phyloP scores from a whole-genome alignment of 1,284 basidiomycete species.

The Trichosporon inkin region DNA sequence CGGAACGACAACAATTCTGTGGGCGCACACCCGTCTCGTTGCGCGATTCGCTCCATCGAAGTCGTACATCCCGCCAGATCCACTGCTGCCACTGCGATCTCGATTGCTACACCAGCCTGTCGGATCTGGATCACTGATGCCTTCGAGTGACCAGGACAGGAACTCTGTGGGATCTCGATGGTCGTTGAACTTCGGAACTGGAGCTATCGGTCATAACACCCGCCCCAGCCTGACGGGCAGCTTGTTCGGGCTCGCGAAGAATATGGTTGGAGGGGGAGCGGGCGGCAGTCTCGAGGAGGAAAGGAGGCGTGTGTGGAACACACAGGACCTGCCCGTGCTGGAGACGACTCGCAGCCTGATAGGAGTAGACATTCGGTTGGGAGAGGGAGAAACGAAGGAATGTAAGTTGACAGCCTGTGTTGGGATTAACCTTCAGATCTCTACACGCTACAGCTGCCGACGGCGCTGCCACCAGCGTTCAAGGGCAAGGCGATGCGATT shows the following conservation, averaged over 20 bases:
- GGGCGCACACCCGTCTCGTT: conserved; percentile 47
- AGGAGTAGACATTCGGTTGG: conserved; percentile 45
- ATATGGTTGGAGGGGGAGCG: conserved; percentile 39
- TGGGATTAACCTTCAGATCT: conserved; percentile 26
- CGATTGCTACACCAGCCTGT: conserved; percentile 48
- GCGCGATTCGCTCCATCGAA: conserved; percentile 48
- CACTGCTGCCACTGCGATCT: conserved; percentile 47
- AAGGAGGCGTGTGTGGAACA: conserved; percentile 48
- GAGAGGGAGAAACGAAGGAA: conserved; percentile 38
- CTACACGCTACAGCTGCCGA: conserved; percentile 70
- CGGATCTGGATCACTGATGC: conserved; percentile 41
- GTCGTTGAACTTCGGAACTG: conserved; percentile 46
- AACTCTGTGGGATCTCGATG: conserved; percentile 29
- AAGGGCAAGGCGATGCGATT: conserved; percentile 77
- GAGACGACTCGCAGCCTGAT: conserved; percentile 45
- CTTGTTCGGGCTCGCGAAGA: conserved; percentile 47
- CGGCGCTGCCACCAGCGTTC: conserved; percentile 82
- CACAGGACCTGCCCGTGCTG: conserved; percentile 48
- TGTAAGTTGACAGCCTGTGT: conserved; percentile 32
- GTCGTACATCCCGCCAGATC: conserved; percentile 50
- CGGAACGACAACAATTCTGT: conserved; percentile 42
- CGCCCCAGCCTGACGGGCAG: conserved; percentile 49
- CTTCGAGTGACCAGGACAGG: conserved; percentile 28
- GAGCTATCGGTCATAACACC: conserved; percentile 41
- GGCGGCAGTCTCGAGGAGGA: conserved; percentile 49